Conservation (phyloP, 2,329 filamentous ascomycete genomes). For the Ceratocystis alfenasii region DNA sequence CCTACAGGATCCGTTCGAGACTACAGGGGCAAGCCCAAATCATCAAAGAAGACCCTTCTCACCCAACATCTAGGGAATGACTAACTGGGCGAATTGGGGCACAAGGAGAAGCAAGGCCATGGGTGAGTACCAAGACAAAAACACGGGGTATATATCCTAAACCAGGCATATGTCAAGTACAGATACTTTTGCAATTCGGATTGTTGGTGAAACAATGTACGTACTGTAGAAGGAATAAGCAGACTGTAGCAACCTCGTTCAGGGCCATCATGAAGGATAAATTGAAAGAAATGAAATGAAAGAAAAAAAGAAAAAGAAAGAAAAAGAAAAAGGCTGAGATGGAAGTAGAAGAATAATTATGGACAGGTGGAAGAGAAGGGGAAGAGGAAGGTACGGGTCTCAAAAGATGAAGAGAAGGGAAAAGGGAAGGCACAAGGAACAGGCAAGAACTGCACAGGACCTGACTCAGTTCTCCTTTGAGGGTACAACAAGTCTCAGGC, state of each 20-base stretch:
- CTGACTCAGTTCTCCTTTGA: neutral
- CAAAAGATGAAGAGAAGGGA: no score
- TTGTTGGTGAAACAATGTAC: no score
- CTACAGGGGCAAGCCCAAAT: conserved; percentile 1
- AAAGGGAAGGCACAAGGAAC: no score
- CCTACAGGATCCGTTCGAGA: neutral
- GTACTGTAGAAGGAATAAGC: neutral
- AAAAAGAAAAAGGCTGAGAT: neutral
- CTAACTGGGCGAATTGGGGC: no score
- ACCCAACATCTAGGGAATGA: neutral
- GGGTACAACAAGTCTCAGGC: neutral
- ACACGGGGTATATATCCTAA: no score
- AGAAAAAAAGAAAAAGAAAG: neutral
- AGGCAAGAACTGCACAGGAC: no score
- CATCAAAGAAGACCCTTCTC: conserved; percentile 5
- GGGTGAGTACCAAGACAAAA: no score
- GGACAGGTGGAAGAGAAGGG: neutral
- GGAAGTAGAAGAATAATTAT: neutral
- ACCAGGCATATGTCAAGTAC: no score
- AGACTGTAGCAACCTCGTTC: neutral
- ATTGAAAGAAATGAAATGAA: neutral
- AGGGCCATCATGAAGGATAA: neutral
- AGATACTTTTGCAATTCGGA: no score
- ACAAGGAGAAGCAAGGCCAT: no score
- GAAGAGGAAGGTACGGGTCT: neutral